phyloP scores from a whole-genome alignment of 768 basidiomycete genomes.

The Sporobolomyces roseus region DNA sequence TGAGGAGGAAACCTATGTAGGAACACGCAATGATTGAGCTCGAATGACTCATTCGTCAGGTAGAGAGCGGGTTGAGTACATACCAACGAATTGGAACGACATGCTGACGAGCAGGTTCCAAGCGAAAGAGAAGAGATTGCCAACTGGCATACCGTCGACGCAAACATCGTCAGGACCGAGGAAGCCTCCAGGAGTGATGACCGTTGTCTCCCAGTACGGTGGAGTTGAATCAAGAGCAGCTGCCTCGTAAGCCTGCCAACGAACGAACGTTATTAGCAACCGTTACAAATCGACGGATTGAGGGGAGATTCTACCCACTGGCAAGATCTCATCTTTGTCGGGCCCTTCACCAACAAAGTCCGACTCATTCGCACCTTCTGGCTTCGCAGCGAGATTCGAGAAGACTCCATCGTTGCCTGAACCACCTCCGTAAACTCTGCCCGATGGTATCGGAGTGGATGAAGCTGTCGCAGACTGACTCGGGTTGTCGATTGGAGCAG shows the following conservation, averaged over 20 bases:
- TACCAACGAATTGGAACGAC: slow-evolving; percentile 93
- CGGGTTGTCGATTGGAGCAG: slow-evolving; percentile 39
- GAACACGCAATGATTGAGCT: not conserved
- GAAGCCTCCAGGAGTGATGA: slow-evolving; percentile 69
- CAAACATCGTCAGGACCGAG: slow-evolving; percentile 63
- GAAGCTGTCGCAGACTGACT: not conserved
- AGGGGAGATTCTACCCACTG: slow-evolving; percentile 57
- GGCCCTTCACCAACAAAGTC: slow-evolving; percentile 42
- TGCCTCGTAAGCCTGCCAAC: slow-evolving; percentile 68
- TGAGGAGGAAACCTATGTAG: slow-evolving; percentile 57
- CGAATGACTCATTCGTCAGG: not conserved
- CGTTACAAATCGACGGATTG: not conserved
- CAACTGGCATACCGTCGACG: slow-evolving; percentile 85
- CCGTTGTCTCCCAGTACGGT: slow-evolving; percentile 93
- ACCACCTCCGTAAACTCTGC: slow-evolving; percentile 59
- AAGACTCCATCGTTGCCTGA: slow-evolving; percentile 90
- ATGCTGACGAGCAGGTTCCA: slow-evolving; percentile 79
- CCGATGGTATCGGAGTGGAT: slow-evolving; percentile 25
- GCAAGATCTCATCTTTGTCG: slow-evolving; percentile 70
- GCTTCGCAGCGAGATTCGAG: slow-evolving; percentile 88
- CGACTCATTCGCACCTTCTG: slow-evolving; percentile 53
- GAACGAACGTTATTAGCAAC: not conserved
- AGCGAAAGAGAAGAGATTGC: slow-evolving; percentile 75
- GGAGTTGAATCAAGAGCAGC: slow-evolving; percentile 88
- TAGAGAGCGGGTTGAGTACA: slow-evolving; percentile 51